Conservation (phyloP, 257 asterid genomes). For the Solanum chmielewskii region DNA sequence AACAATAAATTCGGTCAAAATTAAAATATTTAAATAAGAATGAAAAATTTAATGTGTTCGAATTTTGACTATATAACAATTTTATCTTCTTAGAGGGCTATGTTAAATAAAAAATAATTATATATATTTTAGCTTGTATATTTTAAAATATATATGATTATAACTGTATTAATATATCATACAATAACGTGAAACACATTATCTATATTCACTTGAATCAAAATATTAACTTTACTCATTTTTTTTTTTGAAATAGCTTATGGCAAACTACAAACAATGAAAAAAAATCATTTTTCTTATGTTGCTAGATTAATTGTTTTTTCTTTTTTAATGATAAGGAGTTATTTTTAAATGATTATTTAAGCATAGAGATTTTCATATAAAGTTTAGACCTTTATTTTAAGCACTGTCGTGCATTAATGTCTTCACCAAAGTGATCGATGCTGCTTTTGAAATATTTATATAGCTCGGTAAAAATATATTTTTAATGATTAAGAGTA, state of each 20-base stretch:
- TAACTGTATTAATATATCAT: not conserved
- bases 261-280: not conserved
- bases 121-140: not conserved
- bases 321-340: not conserved
- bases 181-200: not conserved
- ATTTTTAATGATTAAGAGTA: too few relatives aligned
- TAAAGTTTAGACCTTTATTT: not conserved
- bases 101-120: not conserved
- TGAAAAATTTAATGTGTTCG: not conserved
- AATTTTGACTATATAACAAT: not conserved
- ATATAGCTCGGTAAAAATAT: too few relatives aligned
- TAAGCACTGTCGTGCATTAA: not conserved
- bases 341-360: not conserved
- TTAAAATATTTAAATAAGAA: not conserved
- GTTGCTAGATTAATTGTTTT: not conserved
- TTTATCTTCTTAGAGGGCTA: not conserved
- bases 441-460: not conserved
- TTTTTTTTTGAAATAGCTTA: not conserved
- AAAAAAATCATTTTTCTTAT: not conserved
- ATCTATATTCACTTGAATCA: not conserved
- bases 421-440: not conserved
- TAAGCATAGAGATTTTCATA: not conserved
- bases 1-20: too few relatives aligned
- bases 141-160: not conserved
- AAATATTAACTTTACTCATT: not conserved